Base-by-base conservation (phyloP, 495 filamentous ascomycete species). In the Hypoxylon lenormandii region DNA sequence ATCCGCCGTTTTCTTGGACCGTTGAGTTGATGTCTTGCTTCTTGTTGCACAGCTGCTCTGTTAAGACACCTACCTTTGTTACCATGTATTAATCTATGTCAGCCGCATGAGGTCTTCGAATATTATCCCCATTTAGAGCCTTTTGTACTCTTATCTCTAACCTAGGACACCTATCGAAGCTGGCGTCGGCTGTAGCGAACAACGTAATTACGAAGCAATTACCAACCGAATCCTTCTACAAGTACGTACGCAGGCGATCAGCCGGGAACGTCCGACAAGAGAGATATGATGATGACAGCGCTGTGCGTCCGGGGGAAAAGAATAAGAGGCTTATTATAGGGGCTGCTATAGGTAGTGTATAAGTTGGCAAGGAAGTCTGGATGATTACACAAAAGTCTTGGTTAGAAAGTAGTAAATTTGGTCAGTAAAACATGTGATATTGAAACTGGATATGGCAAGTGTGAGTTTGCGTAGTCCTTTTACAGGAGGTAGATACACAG, bases 181-280 rank as follows among this genome's bases (percentile, higher is more conserved):
- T 42, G 12, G 38, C 38, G 13, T 42, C 38, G 38, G 13, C 12
- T 13, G 12, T 42, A 15, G 10, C 43, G 2, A 46, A 16, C 36
- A 3, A 45, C 26, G 46, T 12, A 51, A 69, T 62, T 58, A 69
- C 58, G 57, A 62, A 62, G 38, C 52, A 62, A 46, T 62, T 62
- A 62, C 58, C 51, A 69, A 69, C 65, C 45, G 21, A 51, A 62
- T 58, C 38, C 52, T 58, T 54, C 18, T 21, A 57, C n/a, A 52
- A 52, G 15, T 42, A 53, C 38, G 33, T 36, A n/a, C 26, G 50
- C 13, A 69, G 46, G 18, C 54, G 48, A 69, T 55, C 48, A 49
- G 49, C 66, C 66, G 66, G 42, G 22, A 60, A 60, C 18, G 48
- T 38, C 66, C 66, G 66, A 60, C 3, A 40, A 47, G 6, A 59